phyloP scores from a whole-genome alignment of 2,329 filamentous ascomycete genomes.

The Aspergillus uvarum region DNA sequence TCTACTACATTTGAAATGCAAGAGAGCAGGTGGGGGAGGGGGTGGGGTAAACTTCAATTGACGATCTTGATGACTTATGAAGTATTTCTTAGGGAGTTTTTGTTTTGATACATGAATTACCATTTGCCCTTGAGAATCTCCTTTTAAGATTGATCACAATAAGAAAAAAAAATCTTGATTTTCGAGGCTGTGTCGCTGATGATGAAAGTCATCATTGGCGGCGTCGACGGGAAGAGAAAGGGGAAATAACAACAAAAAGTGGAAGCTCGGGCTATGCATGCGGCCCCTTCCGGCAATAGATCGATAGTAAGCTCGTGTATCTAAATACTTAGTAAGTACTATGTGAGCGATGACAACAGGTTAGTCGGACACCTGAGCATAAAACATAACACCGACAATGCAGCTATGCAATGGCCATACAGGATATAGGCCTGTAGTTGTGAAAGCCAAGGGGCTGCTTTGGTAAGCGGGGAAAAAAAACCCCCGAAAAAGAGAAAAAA shows the following conservation, averaged over 20 bases:
- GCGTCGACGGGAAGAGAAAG: not conserved
- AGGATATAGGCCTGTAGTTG: not conserved
- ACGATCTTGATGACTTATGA: not conserved
- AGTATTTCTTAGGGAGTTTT: not conserved
- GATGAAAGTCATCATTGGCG: not conserved
- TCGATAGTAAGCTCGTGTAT: not conserved
- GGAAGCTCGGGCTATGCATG: not conserved
- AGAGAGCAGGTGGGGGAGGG: not conserved
- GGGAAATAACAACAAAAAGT: not conserved
- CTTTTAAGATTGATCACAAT: too few relatives aligned
- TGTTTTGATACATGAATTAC: too few relatives aligned
- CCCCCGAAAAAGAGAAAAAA: not conserved
- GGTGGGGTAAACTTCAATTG: not conserved
- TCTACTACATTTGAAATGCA: not conserved
- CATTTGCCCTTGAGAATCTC: too few relatives aligned
- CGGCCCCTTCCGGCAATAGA: not conserved
- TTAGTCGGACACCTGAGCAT: not conserved
- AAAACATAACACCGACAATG: not conserved
- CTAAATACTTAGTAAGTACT: not conserved
- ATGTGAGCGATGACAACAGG: not conserved
- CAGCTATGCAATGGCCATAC: constrained; percentile 8
- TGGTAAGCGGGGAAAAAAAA: not conserved
- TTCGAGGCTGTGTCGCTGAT: not conserved
- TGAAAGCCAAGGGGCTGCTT: not conserved
- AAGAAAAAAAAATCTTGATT: too few relatives aligned